These are phyloP conservation scores for Chlorociboria aeruginascens DNA, from an alignment of 495 filamentous ascomycete species.

Conservation along the genomic window DNA sequence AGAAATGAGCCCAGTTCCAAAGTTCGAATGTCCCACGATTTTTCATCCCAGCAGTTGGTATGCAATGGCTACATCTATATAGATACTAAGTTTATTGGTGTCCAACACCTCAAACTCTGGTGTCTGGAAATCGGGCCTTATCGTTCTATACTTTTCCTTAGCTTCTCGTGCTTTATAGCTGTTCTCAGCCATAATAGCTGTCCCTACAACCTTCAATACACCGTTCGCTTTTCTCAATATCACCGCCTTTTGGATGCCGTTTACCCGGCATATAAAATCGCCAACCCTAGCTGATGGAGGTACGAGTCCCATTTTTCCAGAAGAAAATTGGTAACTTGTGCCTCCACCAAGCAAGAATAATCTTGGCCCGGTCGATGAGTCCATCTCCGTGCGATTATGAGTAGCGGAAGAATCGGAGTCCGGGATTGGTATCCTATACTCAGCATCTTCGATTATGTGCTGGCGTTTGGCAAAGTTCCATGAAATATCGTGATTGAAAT, in stretches of 20 bases:
- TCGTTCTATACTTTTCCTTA: not conserved
- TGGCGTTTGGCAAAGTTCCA: no score
- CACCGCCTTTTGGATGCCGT: not conserved
- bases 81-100: not conserved
- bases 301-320: slow-evolving; percentile 1
- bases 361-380: not conserved
- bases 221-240: not conserved
- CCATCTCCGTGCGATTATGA: no score
- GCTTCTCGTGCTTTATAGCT: not conserved
- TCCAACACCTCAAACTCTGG: not conserved
- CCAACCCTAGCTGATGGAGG: not conserved
- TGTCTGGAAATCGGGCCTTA: not conserved
- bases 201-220: not conserved
- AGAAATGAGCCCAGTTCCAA: no score
- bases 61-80: not conserved
- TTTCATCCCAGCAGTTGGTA: not conserved
- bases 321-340: not conserved
- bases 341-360: not conserved
- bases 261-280: not conserved
- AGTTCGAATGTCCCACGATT: not conserved
- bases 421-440: no score
- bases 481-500: not conserved
- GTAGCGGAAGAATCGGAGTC: no score
- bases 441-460: no score
- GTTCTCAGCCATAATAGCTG: slow-evolving; percentile 1